Percentiles rank a stretch among this genome's conserved stretches.
phyloP scores from a whole-genome alignment of 495 filamentous ascomycete species.

The Daldinia loculata region DNA sequence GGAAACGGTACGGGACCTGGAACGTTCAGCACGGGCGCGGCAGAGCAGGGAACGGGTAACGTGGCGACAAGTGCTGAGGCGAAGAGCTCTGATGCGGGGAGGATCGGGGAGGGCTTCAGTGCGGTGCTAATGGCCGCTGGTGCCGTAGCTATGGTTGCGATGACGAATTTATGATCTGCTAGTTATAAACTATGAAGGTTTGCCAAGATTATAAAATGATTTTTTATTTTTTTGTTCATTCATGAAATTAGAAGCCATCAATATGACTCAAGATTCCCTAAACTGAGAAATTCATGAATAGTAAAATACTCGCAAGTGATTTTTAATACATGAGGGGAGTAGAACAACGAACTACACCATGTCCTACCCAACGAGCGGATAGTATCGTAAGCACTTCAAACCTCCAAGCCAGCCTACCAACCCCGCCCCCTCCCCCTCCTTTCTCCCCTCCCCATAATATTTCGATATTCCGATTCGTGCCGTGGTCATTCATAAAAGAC shows the following conservation, averaged over 20 bases:
- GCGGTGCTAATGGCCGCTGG: not conserved
- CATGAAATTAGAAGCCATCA: slow-evolving; percentile 2
- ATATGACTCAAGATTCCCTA: slow-evolving; percentile 15
- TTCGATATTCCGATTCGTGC: slow-evolving; percentile 8
- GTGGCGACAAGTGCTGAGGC: not conserved
- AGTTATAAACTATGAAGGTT: not conserved
- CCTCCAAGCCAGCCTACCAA: slow-evolving; percentile 15
- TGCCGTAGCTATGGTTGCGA: not conserved
- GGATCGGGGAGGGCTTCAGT: not conserved
- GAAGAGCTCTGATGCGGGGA: slow-evolving; percentile 5
- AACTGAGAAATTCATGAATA: slow-evolving; percentile 4
- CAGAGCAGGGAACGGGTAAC: not conserved
- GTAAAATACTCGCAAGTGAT: slow-evolving; percentile 18
- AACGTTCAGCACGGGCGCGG: slow-evolving; percentile 8
- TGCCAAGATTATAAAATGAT: not conserved
- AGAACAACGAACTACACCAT: slow-evolving; percentile 34
- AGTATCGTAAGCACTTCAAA: slow-evolving; percentile 19
- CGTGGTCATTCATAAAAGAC: slow-evolving; percentile 8
- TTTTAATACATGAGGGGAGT: slow-evolving; percentile 46
- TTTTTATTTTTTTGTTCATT: slow-evolving; percentile 4
- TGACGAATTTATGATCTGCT: slow-evolving; percentile 2
- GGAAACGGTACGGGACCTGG: slow-evolving; percentile 47
- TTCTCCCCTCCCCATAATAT: slow-evolving; percentile 3
- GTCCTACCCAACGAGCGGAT: slow-evolving; percentile 12
- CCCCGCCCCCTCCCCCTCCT: not conserved